These are phyloP conservation scores for Penicillium mononematosum DNA, from an alignment of 495 filamentous ascomycete species.

Conservation along the genomic window DNA sequence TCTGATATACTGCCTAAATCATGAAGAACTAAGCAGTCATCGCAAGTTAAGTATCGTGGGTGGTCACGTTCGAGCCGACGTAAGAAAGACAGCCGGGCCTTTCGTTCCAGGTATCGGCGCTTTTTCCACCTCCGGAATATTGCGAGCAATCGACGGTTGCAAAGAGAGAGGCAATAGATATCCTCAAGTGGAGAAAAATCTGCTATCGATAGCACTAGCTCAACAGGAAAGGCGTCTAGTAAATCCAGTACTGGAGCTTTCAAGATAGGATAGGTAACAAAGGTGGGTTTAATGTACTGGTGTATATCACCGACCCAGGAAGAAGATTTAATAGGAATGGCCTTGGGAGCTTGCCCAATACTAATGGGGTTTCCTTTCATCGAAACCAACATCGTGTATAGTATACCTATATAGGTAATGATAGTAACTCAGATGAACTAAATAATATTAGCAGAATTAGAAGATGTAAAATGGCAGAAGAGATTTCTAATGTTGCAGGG, in stretches of 20 bases:
- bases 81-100: background rate
- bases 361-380: background rate
- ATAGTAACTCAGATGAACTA: background rate
- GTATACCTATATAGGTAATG: background rate
- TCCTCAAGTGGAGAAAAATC: background rate
- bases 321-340: background rate
- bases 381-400: background rate
- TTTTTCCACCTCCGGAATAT: background rate
- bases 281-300: background rate
- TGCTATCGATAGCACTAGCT: background rate
- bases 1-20: background rate
- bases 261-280: background rate
- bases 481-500: background rate
- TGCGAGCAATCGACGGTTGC: background rate
- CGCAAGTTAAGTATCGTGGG: background rate
- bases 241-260: background rate
- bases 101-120: background rate
- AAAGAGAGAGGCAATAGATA: conserved; percentile 4
- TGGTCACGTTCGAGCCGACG: background rate
- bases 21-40: background rate
- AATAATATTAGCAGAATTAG: background rate
- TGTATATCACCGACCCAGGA: background rate
- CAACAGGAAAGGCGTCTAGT: background rate
- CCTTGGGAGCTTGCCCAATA: background rate
- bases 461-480: background rate